Base-by-base conservation (phyloP, 1,139 yeast genomes). In the Protomyces gravidus region DNA sequence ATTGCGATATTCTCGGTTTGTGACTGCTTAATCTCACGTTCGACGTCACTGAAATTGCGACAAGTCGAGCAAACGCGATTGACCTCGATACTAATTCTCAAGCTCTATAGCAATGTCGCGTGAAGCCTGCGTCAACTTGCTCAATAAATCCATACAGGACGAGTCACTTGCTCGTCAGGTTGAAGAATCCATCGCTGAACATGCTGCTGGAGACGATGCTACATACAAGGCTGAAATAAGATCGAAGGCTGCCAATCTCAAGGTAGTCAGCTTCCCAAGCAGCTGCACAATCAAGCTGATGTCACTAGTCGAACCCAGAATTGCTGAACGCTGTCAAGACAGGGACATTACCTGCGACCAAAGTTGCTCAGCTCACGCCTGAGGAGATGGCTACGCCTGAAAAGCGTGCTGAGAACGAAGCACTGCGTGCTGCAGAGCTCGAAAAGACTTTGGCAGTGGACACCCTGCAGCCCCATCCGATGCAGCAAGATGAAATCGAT, bases 351-450 rank as follows among this genome's bases (percentile, higher is more conserved):
- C 42, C 42, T 5, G 42, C 42, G 17, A 23, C 42, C 19, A 15
- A 17, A 13, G 21, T 36, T 15, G 42, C 42, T 9, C 23, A n/a
- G 42, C 42, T 36, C 4, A 19, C 26, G n/a, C 30, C 47, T 21
- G 30, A 26, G 17, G 51, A 53, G 21, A 53, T 53, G 58, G 58
- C 58, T 17, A 53, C 58, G 5, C 27, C 32, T 15, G 39, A 45
- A 21, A 53, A 46, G 46, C 23, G 36, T n/a, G 58, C 58, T 2
- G 58, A 53, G 23, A 46, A 53, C n/a, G 58, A 40, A 23, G 58
- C 58, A 21, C 32, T 53, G 7, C 36, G 58, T 2, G 49, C 30
- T 39, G 47, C 45, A 19, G 42, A 50, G n/a, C 26, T 32, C 25
- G 36, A 53, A 19, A 32, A 26, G 23, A 42, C 47, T 2, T 7